A percentile compares a stretch with the other conserved stretches of the same genome.
Evolutionary conservation across 2,329 filamentous ascomycete species (phyloP).

Genomic region (Bipolaris zeicola): DNA sequence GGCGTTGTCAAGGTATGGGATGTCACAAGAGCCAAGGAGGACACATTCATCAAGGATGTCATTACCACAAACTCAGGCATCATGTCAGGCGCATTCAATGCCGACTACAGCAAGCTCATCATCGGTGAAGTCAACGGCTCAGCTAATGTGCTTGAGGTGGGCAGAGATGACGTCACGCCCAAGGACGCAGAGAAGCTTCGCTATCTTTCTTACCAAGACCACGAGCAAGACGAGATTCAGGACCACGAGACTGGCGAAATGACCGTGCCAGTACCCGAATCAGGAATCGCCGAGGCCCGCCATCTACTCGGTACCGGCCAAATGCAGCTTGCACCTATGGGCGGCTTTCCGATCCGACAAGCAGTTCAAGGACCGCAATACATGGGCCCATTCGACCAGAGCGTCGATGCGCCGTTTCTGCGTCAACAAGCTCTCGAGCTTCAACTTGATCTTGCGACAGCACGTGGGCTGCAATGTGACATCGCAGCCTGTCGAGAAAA

Average conservation of each 20-base stretch:
- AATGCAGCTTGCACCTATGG: slow-evolving; percentile 47
- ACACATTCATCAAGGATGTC: slow-evolving; percentile 59
- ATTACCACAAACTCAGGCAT: slow-evolving; percentile 58
- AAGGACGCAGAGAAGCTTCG: slow-evolving; percentile 38
- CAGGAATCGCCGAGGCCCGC: slow-evolving; percentile 31
- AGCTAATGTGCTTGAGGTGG: slow-evolving; percentile 58
- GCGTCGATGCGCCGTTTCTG: slow-evolving; percentile 32
- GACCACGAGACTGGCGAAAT: background rate
- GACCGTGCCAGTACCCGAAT: slow-evolving; percentile 19
- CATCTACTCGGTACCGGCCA: slow-evolving; percentile 40
- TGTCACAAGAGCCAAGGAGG: slow-evolving; percentile 57
- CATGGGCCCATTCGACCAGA: slow-evolving; percentile 44
- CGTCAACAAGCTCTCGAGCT: slow-evolving; percentile 39
- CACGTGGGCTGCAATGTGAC: slow-evolving; percentile 27
- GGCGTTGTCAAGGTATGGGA: slow-evolving; percentile 66
- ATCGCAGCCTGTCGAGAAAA: slow-evolving; percentile 38
- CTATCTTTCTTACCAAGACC: slow-evolving; percentile 32
- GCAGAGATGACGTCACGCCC: slow-evolving; percentile 38
- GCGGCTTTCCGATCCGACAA: slow-evolving; percentile 52
- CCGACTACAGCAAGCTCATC: slow-evolving; percentile 61
- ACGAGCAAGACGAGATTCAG: slow-evolving; percentile 3
- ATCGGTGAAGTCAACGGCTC: slow-evolving; percentile 63
- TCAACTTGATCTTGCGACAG: slow-evolving; percentile 35
- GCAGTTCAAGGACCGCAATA: slow-evolving; percentile 54
- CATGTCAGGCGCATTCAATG: slow-evolving; percentile 63